Percentiles rank a stretch among this genome's conserved stretches.
These are phyloP conservation scores for Malbranchea cinnamomea DNA, from an alignment of 2,329 filamentous ascomycete genomes.

Conservation along the genomic window DNA sequence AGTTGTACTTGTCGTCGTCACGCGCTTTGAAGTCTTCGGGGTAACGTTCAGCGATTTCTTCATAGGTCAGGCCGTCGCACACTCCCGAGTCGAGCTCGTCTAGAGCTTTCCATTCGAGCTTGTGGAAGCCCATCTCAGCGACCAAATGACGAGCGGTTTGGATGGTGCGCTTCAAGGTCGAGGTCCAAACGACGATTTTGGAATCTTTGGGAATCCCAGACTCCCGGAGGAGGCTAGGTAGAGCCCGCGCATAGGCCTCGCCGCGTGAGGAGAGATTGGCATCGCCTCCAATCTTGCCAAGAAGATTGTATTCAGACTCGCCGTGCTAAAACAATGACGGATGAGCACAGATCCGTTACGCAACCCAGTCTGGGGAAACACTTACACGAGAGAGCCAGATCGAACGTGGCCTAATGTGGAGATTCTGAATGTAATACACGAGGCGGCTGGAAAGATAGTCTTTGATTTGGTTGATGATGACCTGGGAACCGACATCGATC, in stretches of 20 bases:
- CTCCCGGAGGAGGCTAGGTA: slow-evolving; percentile 70
- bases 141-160: slow-evolving; percentile 77
- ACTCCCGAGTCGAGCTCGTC: slow-evolving; percentile 95
- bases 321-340: slow-evolving; percentile 49
- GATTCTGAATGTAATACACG: slow-evolving; percentile 96
- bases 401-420: slow-evolving; percentile 90
- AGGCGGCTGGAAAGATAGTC: slow-evolving; percentile 94
- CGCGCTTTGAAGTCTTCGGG: slow-evolving; percentile 91
- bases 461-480: slow-evolving; percentile 94
- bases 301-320: slow-evolving; percentile 83
- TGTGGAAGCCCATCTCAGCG: slow-evolving; percentile 56
- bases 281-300: slow-evolving; percentile 85
- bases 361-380: slow-evolving; percentile 11
- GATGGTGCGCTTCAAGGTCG: slow-evolving; percentile 69
- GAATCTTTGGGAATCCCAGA: slow-evolving; percentile 60
- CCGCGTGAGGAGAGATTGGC: slow-evolving; percentile 74
- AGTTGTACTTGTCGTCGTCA: slow-evolving; percentile 99
- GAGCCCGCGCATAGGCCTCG: slow-evolving; percentile 68
- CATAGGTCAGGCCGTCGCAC: slow-evolving; percentile 91
- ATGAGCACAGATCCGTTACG: not conserved
- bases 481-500: slow-evolving; percentile 87
- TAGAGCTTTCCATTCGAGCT: slow-evolving; percentile 95
- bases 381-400: slow-evolving; percentile 89
- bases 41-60: slow-evolving; percentile 79
- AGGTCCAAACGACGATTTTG: slow-evolving; percentile 59